Percentiles rank a stretch among this genome's conserved stretches.
These are phyloP conservation scores for Pseudogymnoascus sp. DNA, from an alignment of 2,329 filamentous ascomycete genomes.

Conservation along the genomic window DNA sequence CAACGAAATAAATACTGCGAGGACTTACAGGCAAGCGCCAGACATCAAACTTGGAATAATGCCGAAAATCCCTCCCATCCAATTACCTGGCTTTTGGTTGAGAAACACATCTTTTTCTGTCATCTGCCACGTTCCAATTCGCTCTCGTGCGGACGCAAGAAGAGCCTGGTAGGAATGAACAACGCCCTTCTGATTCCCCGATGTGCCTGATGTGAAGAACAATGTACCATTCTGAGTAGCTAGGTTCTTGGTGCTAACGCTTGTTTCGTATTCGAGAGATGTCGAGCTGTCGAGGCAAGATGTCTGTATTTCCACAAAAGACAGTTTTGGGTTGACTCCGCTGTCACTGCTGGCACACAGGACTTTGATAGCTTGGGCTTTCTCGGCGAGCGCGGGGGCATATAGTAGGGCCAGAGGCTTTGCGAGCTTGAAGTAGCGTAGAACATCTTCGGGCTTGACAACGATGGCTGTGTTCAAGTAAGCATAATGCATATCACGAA, in stretches of 20 bases:
- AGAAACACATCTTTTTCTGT: conserved; percentile 16
- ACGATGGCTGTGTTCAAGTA: conserved; percentile 15
- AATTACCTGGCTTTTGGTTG: conserved; percentile 17
- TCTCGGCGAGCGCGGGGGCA: conserved; percentile 13
- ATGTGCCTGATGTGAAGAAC: conserved; percentile 19
- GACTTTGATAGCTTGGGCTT: conserved; percentile 12
- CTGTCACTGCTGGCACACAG: conserved; percentile 9
- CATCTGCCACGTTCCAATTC: conserved; percentile 18
- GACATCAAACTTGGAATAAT: conserved; percentile 19
- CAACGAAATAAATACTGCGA: background rate
- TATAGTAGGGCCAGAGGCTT: conserved; percentile 17
- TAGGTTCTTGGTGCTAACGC: background rate
- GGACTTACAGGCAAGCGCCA: conserved; percentile 18
- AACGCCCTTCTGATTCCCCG: conserved; percentile 18
- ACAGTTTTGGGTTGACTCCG: conserved; percentile 9
- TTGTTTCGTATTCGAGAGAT: conserved; percentile 10
- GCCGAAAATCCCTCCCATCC: conserved; percentile 18
- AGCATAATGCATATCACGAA: conserved; percentile 1
- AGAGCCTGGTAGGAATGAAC: conserved; percentile 17
- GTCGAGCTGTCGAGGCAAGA: conserved; percentile 9
- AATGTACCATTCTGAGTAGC: conserved; percentile 13
- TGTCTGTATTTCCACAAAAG: conserved; percentile 14
- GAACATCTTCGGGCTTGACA: conserved; percentile 17
- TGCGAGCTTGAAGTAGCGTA: conserved; percentile 15
- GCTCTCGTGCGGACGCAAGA: conserved; percentile 18